Percentiles rank a stretch among this genome's conserved stretches.
Conservation (phyloP, 2,329 filamentous ascomycete species). For the Sporothrix globosa region DNA sequence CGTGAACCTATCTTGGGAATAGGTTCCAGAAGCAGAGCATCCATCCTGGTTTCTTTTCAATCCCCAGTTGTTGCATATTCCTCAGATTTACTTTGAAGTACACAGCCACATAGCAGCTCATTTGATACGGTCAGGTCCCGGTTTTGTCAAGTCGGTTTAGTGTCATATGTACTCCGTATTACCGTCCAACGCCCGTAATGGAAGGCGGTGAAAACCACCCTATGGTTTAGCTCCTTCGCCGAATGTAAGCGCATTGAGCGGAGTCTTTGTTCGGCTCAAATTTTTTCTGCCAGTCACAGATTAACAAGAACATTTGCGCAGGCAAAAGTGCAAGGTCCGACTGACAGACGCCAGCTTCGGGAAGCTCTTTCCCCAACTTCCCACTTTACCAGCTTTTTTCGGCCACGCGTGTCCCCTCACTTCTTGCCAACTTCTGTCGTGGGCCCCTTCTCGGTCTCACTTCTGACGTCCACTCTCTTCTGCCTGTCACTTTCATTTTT, state of each 20-base stretch:
- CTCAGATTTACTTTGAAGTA: no score
- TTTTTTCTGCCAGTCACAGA: constrained; percentile 25
- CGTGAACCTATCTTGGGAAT: no score
- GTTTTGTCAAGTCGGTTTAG: no score
- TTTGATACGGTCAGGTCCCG: no score
- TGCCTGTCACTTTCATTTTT: not conserved
- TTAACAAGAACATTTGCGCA: not conserved
- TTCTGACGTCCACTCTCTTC: not conserved
- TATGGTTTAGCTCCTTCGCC: not conserved
- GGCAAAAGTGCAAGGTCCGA: not conserved
- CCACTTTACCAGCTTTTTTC: constrained; percentile 20
- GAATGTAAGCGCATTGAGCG: constrained; percentile 8
- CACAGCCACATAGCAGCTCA: no score
- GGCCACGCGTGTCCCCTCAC: constrained; percentile 6
- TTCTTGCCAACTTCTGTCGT: constrained; percentile 16
- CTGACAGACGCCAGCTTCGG: constrained; percentile 1
- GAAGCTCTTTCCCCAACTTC: constrained; percentile 19
- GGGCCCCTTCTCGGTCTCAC: not conserved
- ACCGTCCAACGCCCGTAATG: not conserved
- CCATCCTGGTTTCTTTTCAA: no score
- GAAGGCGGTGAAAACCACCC: constrained; percentile 12
- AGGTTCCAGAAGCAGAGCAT: no score
- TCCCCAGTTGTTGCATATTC: no score
- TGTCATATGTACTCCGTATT: no score
- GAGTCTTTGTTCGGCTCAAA: constrained; percentile 1